Evolutionary conservation across 768 basidiomycete species (phyloP).

Genomic region (Phallus indusiatus): DNA sequence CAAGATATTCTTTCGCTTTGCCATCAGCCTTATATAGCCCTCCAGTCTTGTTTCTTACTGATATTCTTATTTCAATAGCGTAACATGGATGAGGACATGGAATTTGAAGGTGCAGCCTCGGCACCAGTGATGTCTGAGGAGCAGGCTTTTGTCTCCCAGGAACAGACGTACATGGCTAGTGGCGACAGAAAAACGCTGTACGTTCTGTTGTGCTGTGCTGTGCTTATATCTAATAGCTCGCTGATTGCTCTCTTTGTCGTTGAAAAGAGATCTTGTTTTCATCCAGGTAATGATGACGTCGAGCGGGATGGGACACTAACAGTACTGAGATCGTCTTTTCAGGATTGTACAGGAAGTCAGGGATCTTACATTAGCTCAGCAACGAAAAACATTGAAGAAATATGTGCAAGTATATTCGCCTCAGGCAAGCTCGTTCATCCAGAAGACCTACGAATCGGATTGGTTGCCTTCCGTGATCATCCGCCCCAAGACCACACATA

Average conservation of each 20-base stretch:
- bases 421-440: conserved; percentile 80
- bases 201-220: conserved; percentile 22
- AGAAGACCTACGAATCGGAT: conserved; percentile 86
- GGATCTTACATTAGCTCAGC: conserved; percentile 88
- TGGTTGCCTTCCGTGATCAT: conserved; percentile 93
- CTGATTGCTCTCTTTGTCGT: conserved; percentile 12
- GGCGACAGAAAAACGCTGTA: conserved; percentile 66
- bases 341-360: conserved; percentile 91
- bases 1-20: neutral
- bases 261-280: conserved; percentile 79
- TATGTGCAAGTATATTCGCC: conserved; percentile 90
- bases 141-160: conserved; percentile 14
- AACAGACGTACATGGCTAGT: conserved; percentile 26
- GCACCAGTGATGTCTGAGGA: conserved; percentile 24
- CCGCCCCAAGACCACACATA: conserved; percentile 97
- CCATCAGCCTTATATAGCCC: too few relatives aligned
- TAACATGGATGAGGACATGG: conserved; percentile 78
- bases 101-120: conserved; percentile 37
- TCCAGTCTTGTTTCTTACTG: too few relatives aligned
- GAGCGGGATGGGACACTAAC: neutral
- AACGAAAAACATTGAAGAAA: conserved; percentile 93
- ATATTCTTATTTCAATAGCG: neutral
- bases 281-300: conserved; percentile 26
- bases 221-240: conserved; percentile 6
- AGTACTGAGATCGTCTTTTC: conserved; percentile 18